Base-by-base conservation (phyloP, 2,329 filamentous ascomycete species). In the Botrytis elliptica region DNA sequence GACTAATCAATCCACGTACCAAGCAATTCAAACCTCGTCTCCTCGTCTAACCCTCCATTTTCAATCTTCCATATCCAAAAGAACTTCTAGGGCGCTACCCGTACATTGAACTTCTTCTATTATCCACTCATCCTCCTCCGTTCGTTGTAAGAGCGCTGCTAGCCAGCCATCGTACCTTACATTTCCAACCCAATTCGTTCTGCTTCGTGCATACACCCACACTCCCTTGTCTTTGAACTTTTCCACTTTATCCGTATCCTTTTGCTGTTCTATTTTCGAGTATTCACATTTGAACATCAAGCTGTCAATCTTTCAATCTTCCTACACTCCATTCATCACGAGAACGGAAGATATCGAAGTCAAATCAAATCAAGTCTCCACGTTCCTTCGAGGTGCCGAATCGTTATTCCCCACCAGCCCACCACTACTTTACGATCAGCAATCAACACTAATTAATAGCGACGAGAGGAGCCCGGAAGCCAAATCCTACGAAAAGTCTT, bases 101-200 rank as follows among this genome's bases (percentile, higher is more conserved):
- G 42, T 49, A 44, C 62, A 67, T 46, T 55, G 29, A 64, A 42
- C 29, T 36, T 64, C 44, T 25, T 20, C 36, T 52, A 22, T 7
- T n/a, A 44, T 29, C 71, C 71, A 73, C 65, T 70, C 66, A 62
- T 36, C 42, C 22, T 63, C 55, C 29, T 59, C 42, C 38, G 4
- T 73, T 70, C 40, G 29, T 40, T 63, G 70, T 14, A 42, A 71
- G 46, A 72, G 46, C 10, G 70, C 62, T 72, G 70, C 71, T 63
- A 73, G 71, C 44, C 72, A 71, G 72, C 67, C 29, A 73, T 73
- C 64, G 72, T 70, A 63, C 71, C 65, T 73, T 70, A 55, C 66
- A 60, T 73, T 46, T 70, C 57, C 52, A 40, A 38, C 55, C 62
- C 46, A 42, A 57, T 65, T 71, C 60, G 70, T 66, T 36, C 60